Percentiles rank a stretch among this genome's conserved stretches.
phyloP scores from a whole-genome alignment of 2,329 filamentous ascomycete species.

The Podosphaera fusca region DNA sequence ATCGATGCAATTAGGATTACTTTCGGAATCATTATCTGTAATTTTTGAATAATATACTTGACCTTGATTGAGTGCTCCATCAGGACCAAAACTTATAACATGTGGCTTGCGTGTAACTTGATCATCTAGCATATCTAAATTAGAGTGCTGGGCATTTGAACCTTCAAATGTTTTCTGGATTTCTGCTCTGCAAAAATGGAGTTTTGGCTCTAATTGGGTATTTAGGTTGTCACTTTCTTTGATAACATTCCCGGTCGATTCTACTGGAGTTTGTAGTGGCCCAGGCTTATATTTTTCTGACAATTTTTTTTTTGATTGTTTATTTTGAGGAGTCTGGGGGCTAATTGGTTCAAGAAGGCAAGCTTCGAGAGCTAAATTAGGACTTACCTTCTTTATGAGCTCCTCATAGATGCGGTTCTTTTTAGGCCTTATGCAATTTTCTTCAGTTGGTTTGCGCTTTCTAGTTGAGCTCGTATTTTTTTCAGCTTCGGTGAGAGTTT shows the following conservation, averaged over 20 bases:
- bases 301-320: background rate
- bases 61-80: slow-evolving; percentile 2
- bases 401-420: background rate
- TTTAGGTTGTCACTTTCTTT: background rate
- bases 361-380: background rate
- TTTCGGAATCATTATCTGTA: background rate
- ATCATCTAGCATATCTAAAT: background rate
- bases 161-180: background rate
- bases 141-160: background rate
- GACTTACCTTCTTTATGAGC: background rate
- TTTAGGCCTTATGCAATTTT: background rate
- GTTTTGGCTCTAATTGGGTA: background rate
- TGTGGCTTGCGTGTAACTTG: background rate
- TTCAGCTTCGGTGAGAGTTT: background rate
- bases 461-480: background rate
- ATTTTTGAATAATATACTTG: background rate
- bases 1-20: background rate
- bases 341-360: background rate
- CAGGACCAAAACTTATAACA: background rate
- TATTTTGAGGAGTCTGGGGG: background rate
- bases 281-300: background rate
- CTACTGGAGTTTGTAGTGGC: background rate
- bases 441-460: background rate
- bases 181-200: background rate
- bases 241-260: background rate